These are phyloP conservation scores for Geotrichum citri-aurantii DNA, from an alignment of 1,139 yeast species.

Conservation along the genomic window DNA sequence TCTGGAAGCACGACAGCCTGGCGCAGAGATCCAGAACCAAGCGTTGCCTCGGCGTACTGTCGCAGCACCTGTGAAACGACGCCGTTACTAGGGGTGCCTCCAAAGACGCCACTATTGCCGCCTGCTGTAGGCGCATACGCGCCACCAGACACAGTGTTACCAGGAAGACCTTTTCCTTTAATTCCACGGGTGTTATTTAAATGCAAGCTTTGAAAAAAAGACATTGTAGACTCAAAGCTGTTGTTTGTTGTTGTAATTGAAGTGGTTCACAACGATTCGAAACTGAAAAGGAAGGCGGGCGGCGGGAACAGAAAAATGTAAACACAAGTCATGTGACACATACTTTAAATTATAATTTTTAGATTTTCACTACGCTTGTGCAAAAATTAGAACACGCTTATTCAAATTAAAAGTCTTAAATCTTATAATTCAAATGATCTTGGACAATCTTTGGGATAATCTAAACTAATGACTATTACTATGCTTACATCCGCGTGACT, in stretches of 20 bases:
- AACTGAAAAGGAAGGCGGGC: neutral
- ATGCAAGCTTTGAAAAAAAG: conserved; percentile 51
- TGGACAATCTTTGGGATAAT: neutral
- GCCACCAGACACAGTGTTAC: conserved; percentile 39
- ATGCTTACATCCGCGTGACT: conserved; percentile 6
- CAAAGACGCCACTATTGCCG: conserved; percentile 7
- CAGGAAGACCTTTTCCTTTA: conserved; percentile 84
- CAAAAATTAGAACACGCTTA: no score
- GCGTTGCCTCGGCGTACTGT: conserved; percentile 85
- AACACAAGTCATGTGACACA: conserved; percentile 10
- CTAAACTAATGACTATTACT: neutral
- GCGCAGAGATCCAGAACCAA: conserved; percentile 85
- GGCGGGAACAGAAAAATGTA: conserved; percentile 1
- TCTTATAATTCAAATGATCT: neutral
- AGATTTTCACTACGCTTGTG: neutral
- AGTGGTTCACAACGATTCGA: neutral
- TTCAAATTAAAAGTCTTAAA: neutral
- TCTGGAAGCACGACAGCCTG: conserved; percentile 92
- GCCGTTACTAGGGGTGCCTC: conserved; percentile 23
- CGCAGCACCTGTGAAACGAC: conserved; percentile 39
- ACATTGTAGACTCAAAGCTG: conserved; percentile 28
- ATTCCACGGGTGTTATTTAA: conserved; percentile 19
- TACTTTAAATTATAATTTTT: neutral
- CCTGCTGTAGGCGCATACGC: neutral
- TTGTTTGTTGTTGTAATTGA: neutral